A percentile compares a stretch with the other conserved stretches of the same genome.
These are phyloP conservation scores for Pleoardoris graminearum DNA, from an alignment of 2,329 filamentous ascomycete genomes.

Conservation along the genomic window DNA sequence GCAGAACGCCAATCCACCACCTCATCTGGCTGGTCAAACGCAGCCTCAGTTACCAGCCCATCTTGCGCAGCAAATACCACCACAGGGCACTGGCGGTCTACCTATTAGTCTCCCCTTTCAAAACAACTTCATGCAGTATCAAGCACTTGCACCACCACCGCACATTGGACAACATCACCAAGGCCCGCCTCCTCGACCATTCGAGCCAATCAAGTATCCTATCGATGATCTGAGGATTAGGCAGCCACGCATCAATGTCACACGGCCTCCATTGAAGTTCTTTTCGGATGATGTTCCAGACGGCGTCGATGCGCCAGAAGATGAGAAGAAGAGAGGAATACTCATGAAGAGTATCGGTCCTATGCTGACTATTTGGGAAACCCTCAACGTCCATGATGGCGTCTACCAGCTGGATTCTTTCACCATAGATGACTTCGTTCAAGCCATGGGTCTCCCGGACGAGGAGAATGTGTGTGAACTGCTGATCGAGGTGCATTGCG, in stretches of 20 bases:
- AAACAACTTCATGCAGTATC: constrained; percentile 51
- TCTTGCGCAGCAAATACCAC: constrained; percentile 26
- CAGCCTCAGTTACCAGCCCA: constrained; percentile 22
- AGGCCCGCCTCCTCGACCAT: constrained; percentile 49
- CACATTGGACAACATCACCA: constrained; percentile 8
- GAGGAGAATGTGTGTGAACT: constrained; percentile 78
- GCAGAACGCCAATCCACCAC: constrained; percentile 7
- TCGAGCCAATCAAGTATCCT: constrained; percentile 80
- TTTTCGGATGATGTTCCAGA: constrained; percentile 65
- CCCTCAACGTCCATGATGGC: constrained; percentile 96
- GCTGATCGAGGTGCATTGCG: constrained; percentile 88
- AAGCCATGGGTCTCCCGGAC: constrained; percentile 79
- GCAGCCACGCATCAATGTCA: constrained; percentile 63
- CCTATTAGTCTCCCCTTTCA: constrained; percentile 32
- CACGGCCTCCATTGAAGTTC: constrained; percentile 77
- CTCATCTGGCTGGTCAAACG: constrained; percentile 9
- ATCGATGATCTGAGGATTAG: constrained; percentile 90
- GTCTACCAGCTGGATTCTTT: constrained; percentile 95
- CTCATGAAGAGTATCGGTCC: constrained; percentile 83
- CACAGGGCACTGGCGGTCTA: constrained; percentile 19
- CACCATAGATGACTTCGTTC: constrained; percentile 93
- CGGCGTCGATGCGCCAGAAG: constrained; percentile 41
- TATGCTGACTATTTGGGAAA: constrained; percentile 92
- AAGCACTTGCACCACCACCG: constrained; percentile 23
- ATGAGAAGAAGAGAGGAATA: constrained; percentile 58